Base-by-base conservation (phyloP, 2,329 filamentous ascomycete species). In the Aspergillus versicolor region DNA sequence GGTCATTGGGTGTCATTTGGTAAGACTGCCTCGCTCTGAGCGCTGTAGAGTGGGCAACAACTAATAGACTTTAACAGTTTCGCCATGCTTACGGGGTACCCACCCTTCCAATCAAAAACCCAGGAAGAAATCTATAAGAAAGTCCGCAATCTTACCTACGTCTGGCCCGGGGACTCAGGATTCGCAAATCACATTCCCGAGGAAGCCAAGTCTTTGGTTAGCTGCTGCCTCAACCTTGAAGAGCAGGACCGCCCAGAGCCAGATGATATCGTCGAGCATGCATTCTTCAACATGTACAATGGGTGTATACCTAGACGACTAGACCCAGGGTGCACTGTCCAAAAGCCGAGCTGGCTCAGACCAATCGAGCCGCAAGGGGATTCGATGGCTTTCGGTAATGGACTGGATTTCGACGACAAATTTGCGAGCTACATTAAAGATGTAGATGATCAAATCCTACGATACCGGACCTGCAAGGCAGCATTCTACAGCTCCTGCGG, bases 1-100 rank as follows among this genome's bases (percentile, higher is more conserved):
- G 95, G 95, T 96, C 93, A 44, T 82, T 99, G 70, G 94, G 95
- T 19, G 94, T 99, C 64, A 99, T 99, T 72, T 92, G 95, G 87
- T 92, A 79, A 79, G 60, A 34, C 59, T 54, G 60, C 7, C 9
- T 45, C 19, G 21, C 24, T 24, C n/a, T 15, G 15, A 8, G n/a
- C 11, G 13, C 24, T 17, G 7, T 30, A 11, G 22, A 32, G 24
- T 15, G 5, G 15, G 11, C 3, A n/a, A 27, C 5, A 62, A 68
- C 61, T 63, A 59, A 63, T 43, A 34, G 73, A 60, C 34, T 27
- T 6, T 15, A 17, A 11, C 2, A 91, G 89, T 73, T 97, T 96
- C 76, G 95, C 94, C 48, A 93, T 99, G 85, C 88, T 97, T 46
- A 94, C 94, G 7, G 96, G 94, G 19, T 95, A 93, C 67, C 93